phyloP scores from a whole-genome alignment of 2,329 filamentous ascomycete species.

The Colletotrichum tofieldiae region DNA sequence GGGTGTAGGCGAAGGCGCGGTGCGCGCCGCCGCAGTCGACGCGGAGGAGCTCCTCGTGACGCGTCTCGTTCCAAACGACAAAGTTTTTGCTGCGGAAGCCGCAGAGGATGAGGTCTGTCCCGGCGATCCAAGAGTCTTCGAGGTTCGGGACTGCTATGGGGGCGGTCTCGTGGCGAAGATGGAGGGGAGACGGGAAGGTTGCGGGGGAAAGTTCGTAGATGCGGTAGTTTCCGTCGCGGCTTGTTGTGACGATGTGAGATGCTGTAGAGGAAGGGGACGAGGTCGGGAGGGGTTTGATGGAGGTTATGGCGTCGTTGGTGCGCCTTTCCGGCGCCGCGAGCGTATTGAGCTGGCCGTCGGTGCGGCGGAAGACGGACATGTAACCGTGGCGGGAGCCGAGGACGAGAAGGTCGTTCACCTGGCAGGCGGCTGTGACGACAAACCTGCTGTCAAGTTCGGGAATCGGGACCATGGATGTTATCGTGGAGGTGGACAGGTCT shows the following conservation, averaged over 20 bases:
- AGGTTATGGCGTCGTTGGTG: slow-evolving; percentile 78
- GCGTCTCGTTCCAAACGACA: slow-evolving; percentile 84
- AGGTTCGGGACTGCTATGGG: slow-evolving; percentile 83
- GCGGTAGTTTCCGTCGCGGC: slow-evolving; percentile 83
- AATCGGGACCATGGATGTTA: slow-evolving; percentile 52
- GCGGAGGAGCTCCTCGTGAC: slow-evolving; percentile 77
- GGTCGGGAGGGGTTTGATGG: slow-evolving; percentile 67
- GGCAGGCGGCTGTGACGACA: slow-evolving; percentile 63
- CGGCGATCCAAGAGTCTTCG: slow-evolving; percentile 77
- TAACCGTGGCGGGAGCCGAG: slow-evolving; percentile 70
- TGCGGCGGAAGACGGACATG: slow-evolving; percentile 57
- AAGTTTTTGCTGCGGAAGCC: slow-evolving; percentile 88
- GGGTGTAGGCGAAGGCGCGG: slow-evolving; percentile 76
- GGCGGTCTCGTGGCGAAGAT: slow-evolving; percentile 77
- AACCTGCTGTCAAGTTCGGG: slow-evolving; percentile 64
- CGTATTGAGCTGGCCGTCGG: slow-evolving; percentile 49
- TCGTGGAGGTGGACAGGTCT: slow-evolving; percentile 49
- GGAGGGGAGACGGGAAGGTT: slow-evolving; percentile 57
- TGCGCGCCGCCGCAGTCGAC: slow-evolving; percentile 90
- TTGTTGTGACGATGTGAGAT: slow-evolving; percentile 76
- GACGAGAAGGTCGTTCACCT: slow-evolving; percentile 60
- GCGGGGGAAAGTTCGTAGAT: slow-evolving; percentile 66
- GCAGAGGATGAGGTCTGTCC: slow-evolving; percentile 77
- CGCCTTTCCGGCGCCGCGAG: slow-evolving; percentile 57
- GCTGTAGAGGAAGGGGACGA: slow-evolving; percentile 42